Evolutionary conservation across 179 eudicot species (phyloP), one percentile per base, ranked within the genome.

Genomic region (Beta macrorhiza): DNA sequence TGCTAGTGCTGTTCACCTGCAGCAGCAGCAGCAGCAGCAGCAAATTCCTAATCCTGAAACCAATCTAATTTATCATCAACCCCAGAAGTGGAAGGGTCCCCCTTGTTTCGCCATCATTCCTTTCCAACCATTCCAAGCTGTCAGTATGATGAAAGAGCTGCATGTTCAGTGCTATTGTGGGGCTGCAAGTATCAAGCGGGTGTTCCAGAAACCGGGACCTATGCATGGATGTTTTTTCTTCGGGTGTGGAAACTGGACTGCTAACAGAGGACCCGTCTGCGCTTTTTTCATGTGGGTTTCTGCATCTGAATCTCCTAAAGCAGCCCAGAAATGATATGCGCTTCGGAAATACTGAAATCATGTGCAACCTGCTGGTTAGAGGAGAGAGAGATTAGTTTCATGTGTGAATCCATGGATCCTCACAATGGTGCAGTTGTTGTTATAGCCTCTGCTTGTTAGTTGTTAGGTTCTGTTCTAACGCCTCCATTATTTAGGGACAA

Each of bases 161-260:
- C 74, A 52, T 17, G 63, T 83, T 8, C 85, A 67, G 80, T 93
- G 98, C 85, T 85, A 72, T 83, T 93, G 97, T 82, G 98, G 98
- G 78, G 93, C 87, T 44, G 81, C 77, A 25, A 89, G 98, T 85
- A 86, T 90, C 87, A 88, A 89, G 87, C 87, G 87, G 85, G 76
- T 90, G 84, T 64, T 87, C 72, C 85, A 86, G 11, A 90, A 91
- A 77, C 93, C 97, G 0, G 98, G 98, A 72, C 89, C 92, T 0
- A 90, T 82, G 80, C 92, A 90, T 71, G 95, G 97, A 15, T 89
- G 88, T 78, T 72, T 82, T 74, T 95, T 95, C 89, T 93, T 92
- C 25, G 92, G 94, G 56, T 95, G 98, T 63, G 98, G 98, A 78
- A 87, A 93, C 73, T 94, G 94, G 92, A 91, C 94, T 78, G 87